These are phyloP conservation scores for Coelastrella sp. DNA, from an alignment of 139 green algal species.

Conservation along the genomic window DNA sequence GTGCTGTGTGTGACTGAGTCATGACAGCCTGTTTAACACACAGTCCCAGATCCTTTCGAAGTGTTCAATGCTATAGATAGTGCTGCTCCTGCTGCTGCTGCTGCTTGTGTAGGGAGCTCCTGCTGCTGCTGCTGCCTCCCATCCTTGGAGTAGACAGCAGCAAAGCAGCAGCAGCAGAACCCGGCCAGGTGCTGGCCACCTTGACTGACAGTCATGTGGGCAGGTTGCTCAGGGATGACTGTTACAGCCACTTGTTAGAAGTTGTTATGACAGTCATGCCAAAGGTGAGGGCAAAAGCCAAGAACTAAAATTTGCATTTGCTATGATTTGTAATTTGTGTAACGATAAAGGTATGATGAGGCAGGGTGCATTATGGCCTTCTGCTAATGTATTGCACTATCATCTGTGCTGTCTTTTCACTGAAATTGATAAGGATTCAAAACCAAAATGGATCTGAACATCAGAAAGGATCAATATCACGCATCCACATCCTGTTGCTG, in stretches of 20 bases:
- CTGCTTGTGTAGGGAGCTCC: constrained; percentile 24
- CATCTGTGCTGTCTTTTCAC: too few relatives aligned
- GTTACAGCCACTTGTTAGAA: constrained; percentile 38
- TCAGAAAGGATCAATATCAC: too few relatives aligned
- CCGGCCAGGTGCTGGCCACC: constrained; percentile 3
- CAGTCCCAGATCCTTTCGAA: too few relatives aligned
- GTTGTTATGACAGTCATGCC: constrained; percentile 23
- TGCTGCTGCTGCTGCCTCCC: constrained; percentile 60
- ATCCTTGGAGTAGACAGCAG: constrained; percentile 64
- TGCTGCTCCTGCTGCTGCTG: constrained; percentile 1
- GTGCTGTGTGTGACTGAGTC: too few relatives aligned
- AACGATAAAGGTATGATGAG: neutral
- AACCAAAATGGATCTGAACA: too few relatives aligned
- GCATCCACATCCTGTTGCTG: neutral
- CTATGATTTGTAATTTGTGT: neutral
- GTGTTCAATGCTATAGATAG: too few relatives aligned
- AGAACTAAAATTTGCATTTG: too few relatives aligned
- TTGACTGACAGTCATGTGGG: constrained; percentile 27
- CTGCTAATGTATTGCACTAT: too few relatives aligned
- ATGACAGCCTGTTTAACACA: too few relatives aligned
- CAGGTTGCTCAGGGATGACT: constrained; percentile 38
- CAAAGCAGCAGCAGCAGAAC: constrained; percentile 48
- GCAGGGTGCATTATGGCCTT: too few relatives aligned
- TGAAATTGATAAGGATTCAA: too few relatives aligned
- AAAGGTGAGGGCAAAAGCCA: neutral